Percentiles rank a stretch among this genome's conserved stretches.
Conservation (phyloP, 1,284 basidiomycete species). For the Agroathelia rolfsii region DNA sequence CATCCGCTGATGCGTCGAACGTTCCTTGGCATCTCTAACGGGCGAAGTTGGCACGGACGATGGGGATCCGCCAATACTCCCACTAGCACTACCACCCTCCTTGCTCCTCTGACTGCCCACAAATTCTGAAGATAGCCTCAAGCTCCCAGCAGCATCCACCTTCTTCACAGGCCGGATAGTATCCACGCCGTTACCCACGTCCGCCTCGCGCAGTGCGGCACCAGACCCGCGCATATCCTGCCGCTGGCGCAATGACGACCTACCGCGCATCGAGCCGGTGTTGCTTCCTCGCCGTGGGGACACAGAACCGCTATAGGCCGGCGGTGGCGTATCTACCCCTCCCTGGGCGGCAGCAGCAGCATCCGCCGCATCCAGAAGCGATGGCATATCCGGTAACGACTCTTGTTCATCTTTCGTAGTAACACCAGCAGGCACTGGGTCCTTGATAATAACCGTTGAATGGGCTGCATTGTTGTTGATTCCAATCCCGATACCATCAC, state of each 20-base stretch:
- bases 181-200: constrained; percentile 76
- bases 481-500: constrained; percentile 43
- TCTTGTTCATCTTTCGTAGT: constrained; percentile 25
- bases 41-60: constrained; percentile 40
- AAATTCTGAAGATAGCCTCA: constrained; percentile 73
- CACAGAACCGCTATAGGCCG: constrained; percentile 50
- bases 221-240: constrained; percentile 55
- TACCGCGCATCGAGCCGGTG: constrained; percentile 33
- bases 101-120: constrained; percentile 58
- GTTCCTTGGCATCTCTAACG: constrained; percentile 21
- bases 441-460: constrained; percentile 62
- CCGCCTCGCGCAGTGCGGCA: constrained; percentile 70
- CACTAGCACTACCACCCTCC: constrained; percentile 34
- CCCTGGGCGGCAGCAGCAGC: constrained; percentile 23
- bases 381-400: constrained; percentile 32
- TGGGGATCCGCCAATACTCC: constrained; percentile 10
- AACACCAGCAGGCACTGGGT: too few species aligned
- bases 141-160: constrained; percentile 69
- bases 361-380: constrained; percentile 27
- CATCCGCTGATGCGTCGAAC: constrained; percentile 32
- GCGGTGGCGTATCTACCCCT: constrained; percentile 33
- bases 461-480: constrained; percentile 46
- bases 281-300: too few species aligned
- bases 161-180: constrained; percentile 91
- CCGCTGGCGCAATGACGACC: constrained; percentile 68